These are phyloP conservation scores for Rhizodiscina lignyota DNA, from an alignment of 495 filamentous ascomycete genomes.

Conservation along the genomic window DNA sequence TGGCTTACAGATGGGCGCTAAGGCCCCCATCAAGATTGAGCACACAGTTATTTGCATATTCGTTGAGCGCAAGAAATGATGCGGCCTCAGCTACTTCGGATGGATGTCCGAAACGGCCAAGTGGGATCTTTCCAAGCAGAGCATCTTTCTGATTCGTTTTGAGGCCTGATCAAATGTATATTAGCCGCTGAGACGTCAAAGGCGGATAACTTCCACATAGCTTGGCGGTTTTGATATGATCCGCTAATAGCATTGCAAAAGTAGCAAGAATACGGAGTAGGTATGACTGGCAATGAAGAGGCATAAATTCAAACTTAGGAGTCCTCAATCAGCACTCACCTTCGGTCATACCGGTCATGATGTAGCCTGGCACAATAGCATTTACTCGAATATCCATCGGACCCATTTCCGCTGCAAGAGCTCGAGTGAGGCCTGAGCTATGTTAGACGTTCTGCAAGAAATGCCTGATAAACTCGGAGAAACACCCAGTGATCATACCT, in stretches of 20 bases:
- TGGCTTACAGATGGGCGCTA: conserved; percentile 25
- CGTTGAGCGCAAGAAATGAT: conserved; percentile 57
- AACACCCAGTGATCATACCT: too few species aligned
- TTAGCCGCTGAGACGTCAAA: neutral
- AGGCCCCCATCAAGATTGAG: conserved; percentile 76
- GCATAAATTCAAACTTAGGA: too few species aligned
- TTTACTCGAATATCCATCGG: conserved; percentile 49
- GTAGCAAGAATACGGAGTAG: conserved; percentile 1
- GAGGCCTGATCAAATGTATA: neutral
- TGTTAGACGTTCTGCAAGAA: too few species aligned
- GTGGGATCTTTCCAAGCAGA: conserved; percentile 34
- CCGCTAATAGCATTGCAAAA: neutral
- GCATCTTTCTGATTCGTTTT: neutral
- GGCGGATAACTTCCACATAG: neutral
- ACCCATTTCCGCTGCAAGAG: conserved; percentile 48
- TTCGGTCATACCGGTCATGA: conserved; percentile 60
- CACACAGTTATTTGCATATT: conserved; percentile 71
- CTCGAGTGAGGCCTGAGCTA: conserved; percentile 43
- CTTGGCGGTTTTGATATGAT: conserved; percentile 1
- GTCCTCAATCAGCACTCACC: conserved; percentile 40
- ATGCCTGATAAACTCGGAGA: too few species aligned
- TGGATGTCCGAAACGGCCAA: conserved; percentile 49
- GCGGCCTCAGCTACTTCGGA: conserved; percentile 70
- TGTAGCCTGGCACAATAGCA: conserved; percentile 70
- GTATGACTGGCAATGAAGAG: neutral